Percentiles rank a stretch among this genome's conserved stretches.
Conservation (phyloP, 2,329 filamentous ascomycete genomes). For the Pseudocercospora vitis region DNA sequence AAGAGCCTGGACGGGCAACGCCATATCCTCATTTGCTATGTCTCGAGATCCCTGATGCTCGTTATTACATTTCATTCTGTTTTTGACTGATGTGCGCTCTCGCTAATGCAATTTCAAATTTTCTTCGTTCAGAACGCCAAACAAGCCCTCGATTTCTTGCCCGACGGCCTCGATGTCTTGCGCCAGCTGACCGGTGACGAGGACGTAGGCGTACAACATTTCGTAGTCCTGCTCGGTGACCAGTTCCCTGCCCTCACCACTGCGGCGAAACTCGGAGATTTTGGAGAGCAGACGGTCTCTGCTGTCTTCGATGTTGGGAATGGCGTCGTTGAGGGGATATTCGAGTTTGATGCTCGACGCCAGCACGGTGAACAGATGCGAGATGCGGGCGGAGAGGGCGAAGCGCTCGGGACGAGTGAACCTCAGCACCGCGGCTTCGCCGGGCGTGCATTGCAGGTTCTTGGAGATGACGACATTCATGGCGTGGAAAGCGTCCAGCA, state of each 20-base stretch:
- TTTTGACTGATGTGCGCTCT: too few species aligned
- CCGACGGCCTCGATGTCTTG: conserved; percentile 35
- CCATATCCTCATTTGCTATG: too few species aligned
- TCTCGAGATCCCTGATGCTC: too few species aligned
- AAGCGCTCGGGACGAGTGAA: conserved; percentile 78
- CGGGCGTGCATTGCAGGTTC: conserved; percentile 70
- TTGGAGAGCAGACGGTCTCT: conserved; percentile 82
- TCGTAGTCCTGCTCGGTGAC: conserved; percentile 81
- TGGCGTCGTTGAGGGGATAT: conserved; percentile 76
- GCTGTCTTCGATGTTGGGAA: conserved; percentile 78
- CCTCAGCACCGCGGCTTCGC: conserved; percentile 76
- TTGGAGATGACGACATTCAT: conserved; percentile 92
- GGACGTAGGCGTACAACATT: conserved; percentile 82
- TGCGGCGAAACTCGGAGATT: conserved; percentile 81
- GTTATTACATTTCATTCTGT: too few species aligned
- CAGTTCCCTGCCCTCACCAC: conserved; percentile 52
- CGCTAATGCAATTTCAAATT: conserved; percentile 55
- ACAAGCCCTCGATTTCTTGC: conserved; percentile 52
- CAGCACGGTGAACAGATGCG: conserved; percentile 81
- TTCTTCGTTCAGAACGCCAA: conserved; percentile 63
- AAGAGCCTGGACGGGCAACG: too few species aligned
- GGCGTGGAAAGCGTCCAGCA: conserved; percentile 91
- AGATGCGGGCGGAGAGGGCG: conserved; percentile 82
- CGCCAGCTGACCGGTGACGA: conserved; percentile 58
- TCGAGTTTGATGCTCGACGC: conserved; percentile 92